Conservation (phyloP, 768 basidiomycete species). For the Suillus alpinus region DNA sequence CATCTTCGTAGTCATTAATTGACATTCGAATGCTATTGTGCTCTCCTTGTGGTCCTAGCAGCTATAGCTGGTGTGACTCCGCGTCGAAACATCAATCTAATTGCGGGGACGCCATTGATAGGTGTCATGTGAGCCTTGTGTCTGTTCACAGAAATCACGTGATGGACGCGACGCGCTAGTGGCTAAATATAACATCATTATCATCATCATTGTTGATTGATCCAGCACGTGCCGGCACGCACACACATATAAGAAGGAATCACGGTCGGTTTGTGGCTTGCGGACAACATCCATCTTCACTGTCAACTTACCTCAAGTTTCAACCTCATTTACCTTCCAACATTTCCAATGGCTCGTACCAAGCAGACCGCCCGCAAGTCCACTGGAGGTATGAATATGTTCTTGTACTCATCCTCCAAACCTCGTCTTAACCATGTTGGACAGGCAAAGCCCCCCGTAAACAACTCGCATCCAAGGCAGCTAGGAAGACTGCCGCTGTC, state of each 20-base stretch:
- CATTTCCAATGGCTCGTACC: conserved; percentile 58
- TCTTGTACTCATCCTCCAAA: neutral
- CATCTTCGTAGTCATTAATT: neutral
- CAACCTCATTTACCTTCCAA: neutral
- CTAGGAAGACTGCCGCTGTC: conserved; percentile 54
- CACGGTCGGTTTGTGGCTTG: neutral
- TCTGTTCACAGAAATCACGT: conserved; percentile 1
- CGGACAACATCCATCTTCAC: neutral
- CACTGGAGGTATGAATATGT: conserved; percentile 53
- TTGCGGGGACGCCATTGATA: no score
- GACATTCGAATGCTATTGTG: neutral
- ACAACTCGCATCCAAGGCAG: conserved; percentile 59
- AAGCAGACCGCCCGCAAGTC: conserved; percentile 86
- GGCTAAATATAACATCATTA: neutral
- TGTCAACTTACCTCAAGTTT: conserved; percentile 23
- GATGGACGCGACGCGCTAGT: conserved; percentile 6
- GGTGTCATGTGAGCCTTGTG: neutral
- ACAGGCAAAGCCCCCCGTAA: conserved; percentile 60
- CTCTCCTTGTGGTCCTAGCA: neutral
- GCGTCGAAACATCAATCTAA: no score
- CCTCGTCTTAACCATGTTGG: conserved; percentile 1
- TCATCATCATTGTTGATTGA: conserved; percentile 6
- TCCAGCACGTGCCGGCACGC: neutral
- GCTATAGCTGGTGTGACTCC: no score
- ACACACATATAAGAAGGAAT: conserved; percentile 2